These are phyloP conservation scores for Crucibulum laeve DNA, from an alignment of 768 basidiomycete species.

Conservation along the genomic window DNA sequence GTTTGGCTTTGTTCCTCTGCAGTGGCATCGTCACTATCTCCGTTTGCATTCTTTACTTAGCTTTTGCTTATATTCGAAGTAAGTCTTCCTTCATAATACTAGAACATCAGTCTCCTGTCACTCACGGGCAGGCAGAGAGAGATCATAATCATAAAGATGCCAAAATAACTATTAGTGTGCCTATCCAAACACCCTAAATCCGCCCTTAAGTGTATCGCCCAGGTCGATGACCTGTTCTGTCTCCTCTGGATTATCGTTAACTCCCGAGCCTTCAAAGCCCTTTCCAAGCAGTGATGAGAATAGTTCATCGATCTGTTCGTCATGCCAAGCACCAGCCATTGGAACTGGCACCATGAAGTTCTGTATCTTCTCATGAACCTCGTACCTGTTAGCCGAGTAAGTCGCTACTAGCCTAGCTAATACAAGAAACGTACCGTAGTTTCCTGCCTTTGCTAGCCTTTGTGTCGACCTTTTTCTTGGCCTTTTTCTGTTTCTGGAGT, in stretches of 20 bases:
- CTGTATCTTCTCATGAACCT: slow-evolving; percentile 93
- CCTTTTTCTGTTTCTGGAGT: slow-evolving; percentile 63
- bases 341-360: slow-evolving; percentile 95
- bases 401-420: not conserved
- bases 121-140: no score
- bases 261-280: slow-evolving; percentile 44
- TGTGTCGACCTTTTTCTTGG: slow-evolving; percentile 89
- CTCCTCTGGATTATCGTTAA: slow-evolving; percentile 22
- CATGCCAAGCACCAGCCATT: slow-evolving; percentile 74
- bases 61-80: no score
- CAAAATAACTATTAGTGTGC: not conserved
- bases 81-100: no score
- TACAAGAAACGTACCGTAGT: slow-evolving; percentile 54
- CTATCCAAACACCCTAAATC: slow-evolving; percentile 62
- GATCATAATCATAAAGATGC: no score
- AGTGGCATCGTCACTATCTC: slow-evolving; percentile 16
- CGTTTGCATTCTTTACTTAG: no score
- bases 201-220: slow-evolving; percentile 29
- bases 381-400: slow-evolving; percentile 55
- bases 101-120: no score
- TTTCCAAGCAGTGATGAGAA: slow-evolving; percentile 85
- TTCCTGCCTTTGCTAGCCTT: slow-evolving; percentile 95
- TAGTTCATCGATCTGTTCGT: slow-evolving; percentile 93
- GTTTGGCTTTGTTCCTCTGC: slow-evolving; percentile 37
- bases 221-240: slow-evolving; percentile 21